Percentiles rank a stretch among this genome's conserved stretches.
Evolutionary conservation across 306 rosid genomes (phyloP).

Genomic region (Castanea sativa): DNA sequence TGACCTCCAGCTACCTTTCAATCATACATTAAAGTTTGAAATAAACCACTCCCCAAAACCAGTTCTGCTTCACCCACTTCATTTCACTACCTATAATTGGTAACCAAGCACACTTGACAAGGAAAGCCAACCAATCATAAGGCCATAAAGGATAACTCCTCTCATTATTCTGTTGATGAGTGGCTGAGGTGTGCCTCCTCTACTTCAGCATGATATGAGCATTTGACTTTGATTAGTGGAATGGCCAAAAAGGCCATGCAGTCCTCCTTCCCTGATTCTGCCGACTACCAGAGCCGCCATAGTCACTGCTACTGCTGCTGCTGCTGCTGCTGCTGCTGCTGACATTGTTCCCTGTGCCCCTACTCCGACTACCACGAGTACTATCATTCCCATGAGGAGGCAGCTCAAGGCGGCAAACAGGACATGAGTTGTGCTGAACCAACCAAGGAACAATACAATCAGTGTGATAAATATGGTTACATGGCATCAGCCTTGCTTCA

Average conservation of each 20-base stretch:
- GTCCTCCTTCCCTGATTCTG: constrained; percentile 54
- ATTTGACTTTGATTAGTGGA: constrained; percentile 46
- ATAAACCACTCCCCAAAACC: constrained; percentile 5
- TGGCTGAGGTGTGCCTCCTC: constrained; percentile 47
- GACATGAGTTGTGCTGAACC: constrained; percentile 75
- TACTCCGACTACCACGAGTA: constrained; percentile 26
- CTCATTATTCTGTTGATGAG: constrained; percentile 45
- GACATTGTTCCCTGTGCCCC: constrained; percentile 30
- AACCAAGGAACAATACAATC: constrained; percentile 86
- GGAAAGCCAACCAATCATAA: constrained; percentile 27
- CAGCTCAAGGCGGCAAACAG: constrained; percentile 79
- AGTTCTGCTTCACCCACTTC: constrained; percentile 5
- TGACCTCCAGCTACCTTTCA: not conserved
- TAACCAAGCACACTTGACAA: constrained; percentile 4
- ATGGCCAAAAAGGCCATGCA: constrained; percentile 61
- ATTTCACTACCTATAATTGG: not conserved
- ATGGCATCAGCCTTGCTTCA: constrained; percentile 80
- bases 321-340: constrained; percentile 16
- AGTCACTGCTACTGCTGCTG: constrained; percentile 10
- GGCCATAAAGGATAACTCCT: constrained; percentile 40
- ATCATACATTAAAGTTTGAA: not conserved
- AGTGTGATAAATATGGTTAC: constrained; percentile 78
- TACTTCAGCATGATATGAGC: constrained; percentile 33
- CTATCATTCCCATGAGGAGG: constrained; percentile 49
- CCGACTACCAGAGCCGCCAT: constrained; percentile 28